Base-by-base conservation (phyloP, 2,329 filamentous ascomycete genomes). In the Aspergillus sp. region DNA sequence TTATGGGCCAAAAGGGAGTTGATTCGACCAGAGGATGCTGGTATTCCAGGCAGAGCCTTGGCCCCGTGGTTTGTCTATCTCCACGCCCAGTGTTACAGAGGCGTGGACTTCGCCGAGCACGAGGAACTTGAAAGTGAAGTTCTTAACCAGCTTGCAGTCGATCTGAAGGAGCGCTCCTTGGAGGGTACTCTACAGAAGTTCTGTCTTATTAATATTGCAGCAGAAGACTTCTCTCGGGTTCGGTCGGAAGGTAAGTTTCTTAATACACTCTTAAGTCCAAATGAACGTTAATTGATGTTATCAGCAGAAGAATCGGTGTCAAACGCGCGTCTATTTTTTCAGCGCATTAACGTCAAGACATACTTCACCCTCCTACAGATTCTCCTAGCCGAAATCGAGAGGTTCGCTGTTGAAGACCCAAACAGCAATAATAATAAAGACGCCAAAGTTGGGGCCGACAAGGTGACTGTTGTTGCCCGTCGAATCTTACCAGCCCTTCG, bases 41-140 rank as follows among this genome's bases (percentile, higher is more conserved):
- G 73, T 51, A 70, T 75, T 51, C 70, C 73, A 13, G 73, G 73
- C 22, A 84, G 86, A 63, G 85, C 87, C 37, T 82, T 96, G 56
- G 80, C 88, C 47, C 85, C 86, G 51, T 95, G 92, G 88, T 96
- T 97, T 67, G 84, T 93, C 59, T 87, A 89, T 65, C 83, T 97
- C 44, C 93, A 97, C 71, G 91, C 91, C 48, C 86, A 89, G 69
- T 93, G 90, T 73, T 93, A 89, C 75, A 87, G 87, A 60, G 92
- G 91, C 33, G 82, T 88, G 59, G 82, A 86, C 45, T 93, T 95
- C 66, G 77, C 85, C 1, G 86, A 88, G 60, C 89, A 92, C 62
- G 84, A 88, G 54, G 92, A 96, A 70, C 79, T 97, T 27, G 93
- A 97, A 73, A 86, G 86, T 57, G 91, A 96, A 71, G 89, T 98